These are phyloP conservation scores for Yarrowia sp. DNA, from an alignment of 805 yeast species.

Conservation along the genomic window DNA sequence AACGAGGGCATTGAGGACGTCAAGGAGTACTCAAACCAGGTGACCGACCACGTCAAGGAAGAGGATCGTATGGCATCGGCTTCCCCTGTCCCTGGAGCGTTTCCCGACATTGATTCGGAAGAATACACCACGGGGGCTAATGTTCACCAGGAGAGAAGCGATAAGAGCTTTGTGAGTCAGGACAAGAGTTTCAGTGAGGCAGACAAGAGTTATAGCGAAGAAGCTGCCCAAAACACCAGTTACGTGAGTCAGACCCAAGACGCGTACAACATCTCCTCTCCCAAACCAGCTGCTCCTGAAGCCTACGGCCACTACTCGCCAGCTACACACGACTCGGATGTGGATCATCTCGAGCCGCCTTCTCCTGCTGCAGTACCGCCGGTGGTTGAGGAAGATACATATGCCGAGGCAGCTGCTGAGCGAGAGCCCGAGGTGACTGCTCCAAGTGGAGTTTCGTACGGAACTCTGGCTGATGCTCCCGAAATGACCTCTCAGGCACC, in stretches of 20 bases:
- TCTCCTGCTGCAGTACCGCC: too few species aligned
- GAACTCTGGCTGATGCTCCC: neutral
- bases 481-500: too few species aligned
- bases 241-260: neutral
- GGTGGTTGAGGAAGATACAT: too few species aligned
- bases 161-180: too few species aligned
- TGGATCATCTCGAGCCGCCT: slow-evolving; percentile 3
- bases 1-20: neutral
- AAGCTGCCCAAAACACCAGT: neutral
- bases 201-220: too few species aligned
- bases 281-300: too few species aligned
- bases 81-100: slow-evolving; percentile 4
- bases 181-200: too few species aligned
- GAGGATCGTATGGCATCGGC: too few species aligned
- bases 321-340: slow-evolving; percentile 8
- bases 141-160: neutral
- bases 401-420: too few species aligned
- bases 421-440: neutral
- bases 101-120: slow-evolving; percentile 12
- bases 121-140: neutral
- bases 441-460: neutral
- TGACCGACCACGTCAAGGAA: neutral
- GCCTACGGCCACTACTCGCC: slow-evolving; percentile 13
- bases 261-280: too few species aligned
- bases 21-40: neutral